Evolutionary conservation across 2,329 filamentous ascomycete species (phyloP), one percentile per base, ranked within the genome.

Genomic region (Penicillium sp.): DNA sequence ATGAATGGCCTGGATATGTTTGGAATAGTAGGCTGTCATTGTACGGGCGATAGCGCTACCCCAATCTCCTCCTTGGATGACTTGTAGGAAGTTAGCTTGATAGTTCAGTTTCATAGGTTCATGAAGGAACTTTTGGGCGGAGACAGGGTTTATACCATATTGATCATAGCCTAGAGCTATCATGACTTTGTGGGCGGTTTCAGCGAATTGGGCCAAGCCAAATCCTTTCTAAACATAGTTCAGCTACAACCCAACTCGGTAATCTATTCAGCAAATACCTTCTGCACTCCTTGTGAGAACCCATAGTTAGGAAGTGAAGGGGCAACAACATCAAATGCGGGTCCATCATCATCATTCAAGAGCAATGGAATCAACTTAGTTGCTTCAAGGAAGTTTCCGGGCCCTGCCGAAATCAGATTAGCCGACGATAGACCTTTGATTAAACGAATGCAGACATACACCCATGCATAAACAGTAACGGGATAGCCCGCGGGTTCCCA

Each of bases 131-230:
- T 33, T 33, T 13, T 11, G 4, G 10, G 1, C 9, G 21, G 11
- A 14, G 16, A 37, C 11, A 10, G 16, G 49, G 44, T 11, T 21
- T 52, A 59, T 63, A 74, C 76, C 80, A 57, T 88, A 90, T 73
- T 84, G 76, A 2, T 79, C 62, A 67, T 89, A 91, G 0, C 87
- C 87, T 3, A 91, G 79, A 13, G 81, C 79, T 7, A 83, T 73
- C 89, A 92, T 92, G 9, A 91, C 74, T 55, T 85, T 86, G 70
- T 91, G 84, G 61, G 84, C 77, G 0, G 81, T 80, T 69, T 90
- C 85, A 3, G 86, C 85, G 64, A 88, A 87, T 61, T 88, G 83
- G 21, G 78, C 76, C 16, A 84, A 65, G 3, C 78, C 81, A 58
- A 89, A 89, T 0, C 86, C 85, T 55, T 76, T 77, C 70, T 84